phyloP scores from a whole-genome alignment of 306 rosid genomes.

The Alnus rubra region DNA sequence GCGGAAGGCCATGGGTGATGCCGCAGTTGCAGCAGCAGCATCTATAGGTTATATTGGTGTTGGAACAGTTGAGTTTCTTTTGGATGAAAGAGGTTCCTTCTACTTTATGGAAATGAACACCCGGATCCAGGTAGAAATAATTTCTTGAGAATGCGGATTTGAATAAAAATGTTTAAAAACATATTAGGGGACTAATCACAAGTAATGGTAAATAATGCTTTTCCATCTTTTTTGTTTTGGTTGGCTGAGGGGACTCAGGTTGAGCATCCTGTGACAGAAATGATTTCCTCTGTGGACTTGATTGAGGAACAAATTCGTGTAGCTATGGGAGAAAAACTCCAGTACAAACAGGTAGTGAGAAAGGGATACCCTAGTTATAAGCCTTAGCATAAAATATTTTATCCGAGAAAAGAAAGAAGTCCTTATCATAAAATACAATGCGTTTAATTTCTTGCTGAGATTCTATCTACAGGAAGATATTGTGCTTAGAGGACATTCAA shows the following conservation, averaged over 20 bases:
- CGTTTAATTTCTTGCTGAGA: slow-evolving; percentile 26
- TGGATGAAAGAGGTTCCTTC: slow-evolving; percentile 99
- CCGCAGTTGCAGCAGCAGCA: slow-evolving; percentile 98
- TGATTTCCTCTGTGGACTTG: slow-evolving; percentile 94
- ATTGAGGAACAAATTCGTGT: slow-evolving; percentile 95
- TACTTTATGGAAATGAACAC: slow-evolving; percentile 99
- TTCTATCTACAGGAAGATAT: slow-evolving; percentile 74
- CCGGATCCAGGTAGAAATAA: slow-evolving; percentile 79
- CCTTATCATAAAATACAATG: not conserved
- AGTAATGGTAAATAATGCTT: not conserved
- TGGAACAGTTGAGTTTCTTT: slow-evolving; percentile 92
- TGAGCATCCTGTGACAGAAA: slow-evolving; percentile 99
- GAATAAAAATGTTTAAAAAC: not conserved
- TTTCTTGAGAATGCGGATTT: slow-evolving; percentile 11
- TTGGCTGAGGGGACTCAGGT: slow-evolving; percentile 48
- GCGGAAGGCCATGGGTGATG: slow-evolving; percentile 99
- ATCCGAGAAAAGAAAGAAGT: not conserved
- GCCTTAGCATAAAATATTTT: not conserved
- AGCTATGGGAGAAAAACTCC: slow-evolving; percentile 90
- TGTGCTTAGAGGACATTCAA: slow-evolving; percentile 94
- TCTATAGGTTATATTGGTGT: slow-evolving; percentile 96
- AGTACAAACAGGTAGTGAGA: slow-evolving; percentile 63
- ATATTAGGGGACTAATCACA: not conserved
- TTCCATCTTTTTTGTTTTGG: not conserved
- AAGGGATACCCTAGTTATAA: slow-evolving; percentile 26